Evolutionary conservation across 345 rosid species (phyloP).

Genomic region (Euphorbia pulcherrima): DNA sequence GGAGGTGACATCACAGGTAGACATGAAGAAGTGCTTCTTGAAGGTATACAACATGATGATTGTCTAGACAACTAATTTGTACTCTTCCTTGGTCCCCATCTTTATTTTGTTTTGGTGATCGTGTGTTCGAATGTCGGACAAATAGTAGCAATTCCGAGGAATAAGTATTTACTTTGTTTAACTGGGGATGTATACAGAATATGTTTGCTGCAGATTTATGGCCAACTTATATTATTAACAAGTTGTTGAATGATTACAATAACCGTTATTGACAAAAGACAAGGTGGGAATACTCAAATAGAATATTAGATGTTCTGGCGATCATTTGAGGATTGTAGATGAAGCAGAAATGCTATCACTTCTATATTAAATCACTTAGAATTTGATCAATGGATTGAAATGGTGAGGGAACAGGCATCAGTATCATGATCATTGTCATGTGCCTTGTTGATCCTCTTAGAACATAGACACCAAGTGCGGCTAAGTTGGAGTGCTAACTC

Average conservation of each 20-base stretch:
- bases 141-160: neutral
- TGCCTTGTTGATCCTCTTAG: neutral
- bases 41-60: constrained; percentile 49
- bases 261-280: neutral
- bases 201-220: constrained; percentile 1
- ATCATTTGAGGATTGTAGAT: neutral
- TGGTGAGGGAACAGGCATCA: neutral
- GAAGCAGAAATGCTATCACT: neutral
- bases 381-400: neutral
- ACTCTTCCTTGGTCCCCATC: neutral
- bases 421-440: neutral
- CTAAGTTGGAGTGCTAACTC: neutral
- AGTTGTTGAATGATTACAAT: neutral
- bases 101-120: neutral
- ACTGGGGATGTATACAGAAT: neutral
- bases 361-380: neutral
- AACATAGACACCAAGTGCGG: neutral
- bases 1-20: constrained; percentile 59
- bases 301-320: neutral
- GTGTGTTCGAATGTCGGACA: neutral
- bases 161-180: neutral
- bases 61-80: neutral
- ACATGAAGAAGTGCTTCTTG: constrained; percentile 68
- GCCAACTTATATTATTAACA: neutral
- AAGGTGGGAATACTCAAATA: neutral